Base-by-base conservation (phyloP, 2,329 filamentous ascomycete genomes). In the Incumbomyces delicatus region DNA sequence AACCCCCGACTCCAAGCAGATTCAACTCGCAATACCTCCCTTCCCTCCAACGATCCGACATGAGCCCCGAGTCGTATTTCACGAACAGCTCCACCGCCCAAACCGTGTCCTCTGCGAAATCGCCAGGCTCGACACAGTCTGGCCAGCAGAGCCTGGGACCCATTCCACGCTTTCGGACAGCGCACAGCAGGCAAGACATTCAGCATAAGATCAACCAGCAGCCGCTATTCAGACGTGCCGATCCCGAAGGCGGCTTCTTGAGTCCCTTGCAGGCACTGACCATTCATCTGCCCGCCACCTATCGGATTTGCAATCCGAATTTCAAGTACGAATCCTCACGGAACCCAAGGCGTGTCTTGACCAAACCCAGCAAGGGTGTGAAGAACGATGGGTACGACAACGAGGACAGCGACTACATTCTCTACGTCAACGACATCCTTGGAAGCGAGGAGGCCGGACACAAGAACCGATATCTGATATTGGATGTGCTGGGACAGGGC, bases 341-440 rank as follows among this genome's bases (percentile, higher is more conserved):
- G 55, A 98, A 98, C 62, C 92, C 92, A 33, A 85, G 92, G 52
- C 80, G 92, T 64, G 92, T 98, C 41, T 75, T 98, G 56, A 98
- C 92, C 13, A 98, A 98, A 67, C 92, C 92, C 6, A 96, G 92
- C 76, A 98, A 98, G 69, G 92, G 92, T 12, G 80, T 86, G 52
- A 98, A 98, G 75, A 98, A 98, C 61, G 92, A 98, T 69, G 92
- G 92, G 3, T 98, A 92, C 61, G 92, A 98, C 63, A 98, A 98
- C 57, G 92, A 98, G 64, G 92, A 98, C 58, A 96, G 92, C 65
- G 92, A 98, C 63, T 98, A 98, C 63, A 98, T 98, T 60, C 78
- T 98, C 57, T 98, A 96, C 59, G 92, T 98, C 59, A 98, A 98
- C 65, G 92, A 98, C 63, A 98, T 98, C 54, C 73, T 98, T 46